Base-by-base conservation (phyloP, 2,329 filamentous ascomycete genomes). In the Phyllosticta capitalensis region DNA sequence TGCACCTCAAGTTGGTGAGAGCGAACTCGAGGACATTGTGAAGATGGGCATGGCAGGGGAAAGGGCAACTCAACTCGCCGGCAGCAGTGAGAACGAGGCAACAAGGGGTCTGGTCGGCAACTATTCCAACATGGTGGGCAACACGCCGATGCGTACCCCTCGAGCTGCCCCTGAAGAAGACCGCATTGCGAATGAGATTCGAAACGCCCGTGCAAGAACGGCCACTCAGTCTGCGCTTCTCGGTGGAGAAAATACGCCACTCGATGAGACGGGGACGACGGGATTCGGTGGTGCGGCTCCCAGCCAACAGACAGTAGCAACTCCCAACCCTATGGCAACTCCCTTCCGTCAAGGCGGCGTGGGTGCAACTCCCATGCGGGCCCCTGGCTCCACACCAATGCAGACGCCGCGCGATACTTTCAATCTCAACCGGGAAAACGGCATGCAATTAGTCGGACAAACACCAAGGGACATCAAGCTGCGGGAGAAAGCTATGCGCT, bases 41-140 rank as follows among this genome's bases (percentile, higher is more conserved):
- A 99, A 99, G 78, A 95, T 97, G 91, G 92, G 94, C 52, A 89
- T 95, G 82, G 84, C 91, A 62, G 94, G 92, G 45, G 91, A 96
- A 69, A 86, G 87, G 56, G 94, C 94, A 51, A 91, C 86, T 67
- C 78, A 81, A 63, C 79, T 89, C 71, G 90, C 89, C 4, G 83
- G 83, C 52, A 84, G 85, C 57, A 88, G 89, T 70, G 90, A 96
- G 61, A 95, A 92, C 64, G 85, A 90, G 69, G 85, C 89, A 56
- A 95, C 92, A 0, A 84, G 88, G 64, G 91, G 92, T 4, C 79
- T 99, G 52, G 83, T 97, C 61, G 90, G 90, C 64, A 89, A 91
- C 66, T 99, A 99, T 72, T 84, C 88, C 17, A 85, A 83, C 48
- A 83, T 96, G 56, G 88, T 94, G 69, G 86, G 84, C 58, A 85